phyloP scores from a whole-genome alignment of 441 rosid genomes.

The Erodium trifolium region DNA sequence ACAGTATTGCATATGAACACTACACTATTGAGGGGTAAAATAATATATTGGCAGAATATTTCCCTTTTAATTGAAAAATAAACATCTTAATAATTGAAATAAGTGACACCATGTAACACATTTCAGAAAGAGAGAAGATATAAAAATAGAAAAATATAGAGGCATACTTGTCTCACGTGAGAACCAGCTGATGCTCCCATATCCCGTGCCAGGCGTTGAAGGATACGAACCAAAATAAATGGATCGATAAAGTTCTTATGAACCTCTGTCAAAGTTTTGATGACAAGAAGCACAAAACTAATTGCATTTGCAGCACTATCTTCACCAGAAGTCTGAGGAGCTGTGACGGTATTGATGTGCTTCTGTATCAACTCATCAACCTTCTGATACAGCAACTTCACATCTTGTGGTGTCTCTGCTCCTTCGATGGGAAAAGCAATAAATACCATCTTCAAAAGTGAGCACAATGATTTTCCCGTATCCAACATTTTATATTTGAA shows the following conservation, averaged over 20 bases:
- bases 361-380: slow-evolving; percentile 84
- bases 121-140: not conserved
- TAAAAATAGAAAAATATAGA: slow-evolving; percentile 27
- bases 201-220: slow-evolving; percentile 86
- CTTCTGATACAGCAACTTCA: slow-evolving; percentile 68
- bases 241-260: slow-evolving; percentile 73
- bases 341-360: slow-evolving; percentile 54
- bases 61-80: not conserved
- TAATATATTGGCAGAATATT: not conserved
- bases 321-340: slow-evolving; percentile 58
- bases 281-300: slow-evolving; percentile 80
- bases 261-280: slow-evolving; percentile 78
- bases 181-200: slow-evolving; percentile 73
- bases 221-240: slow-evolving; percentile 58
- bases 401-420: slow-evolving; percentile 54
- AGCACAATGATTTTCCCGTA: slow-evolving; percentile 90
- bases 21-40: not conserved
- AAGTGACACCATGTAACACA: not conserved
- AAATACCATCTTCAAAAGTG: slow-evolving; percentile 88
- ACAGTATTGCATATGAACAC: not conserved
- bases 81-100: not conserved
- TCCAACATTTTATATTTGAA: slow-evolving; percentile 90
- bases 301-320: slow-evolving; percentile 64
- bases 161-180: slow-evolving; percentile 76
- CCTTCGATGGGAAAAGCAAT: slow-evolving; percentile 78